Evolutionary conservation across 1,284 basidiomycete genomes (phyloP).

Genomic region (Sanghuangporus baumii): DNA sequence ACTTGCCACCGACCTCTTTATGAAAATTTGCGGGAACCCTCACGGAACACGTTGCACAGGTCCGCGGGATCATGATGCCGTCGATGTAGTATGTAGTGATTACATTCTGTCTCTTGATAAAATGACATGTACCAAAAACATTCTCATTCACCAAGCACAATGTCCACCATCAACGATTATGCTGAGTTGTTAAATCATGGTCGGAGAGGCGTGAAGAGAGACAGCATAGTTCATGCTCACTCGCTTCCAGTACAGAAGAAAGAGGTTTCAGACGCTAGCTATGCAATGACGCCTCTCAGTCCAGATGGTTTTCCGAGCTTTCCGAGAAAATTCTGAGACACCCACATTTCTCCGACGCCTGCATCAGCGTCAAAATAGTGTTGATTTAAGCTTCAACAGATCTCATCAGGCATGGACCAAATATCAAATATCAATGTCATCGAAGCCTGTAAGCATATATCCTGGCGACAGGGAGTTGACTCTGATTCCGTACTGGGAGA

Average conservation of each 20-base stretch:
- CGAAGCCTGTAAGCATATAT: slow-evolving; percentile 57
- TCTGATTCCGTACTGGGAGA: slow-evolving; percentile 63
- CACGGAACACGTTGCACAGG: too few species aligned
- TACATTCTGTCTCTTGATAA: too few species aligned
- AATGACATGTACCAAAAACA: too few species aligned
- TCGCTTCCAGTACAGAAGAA: slow-evolving; percentile 72
- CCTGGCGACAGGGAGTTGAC: slow-evolving; percentile 74
- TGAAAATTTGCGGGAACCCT: too few species aligned
- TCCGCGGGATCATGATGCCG: too few species aligned
- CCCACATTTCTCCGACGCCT: slow-evolving; percentile 84
- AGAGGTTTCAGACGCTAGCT: slow-evolving; percentile 74
- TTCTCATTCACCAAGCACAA: slow-evolving; percentile 50
- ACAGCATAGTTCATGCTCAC: slow-evolving; percentile 33
- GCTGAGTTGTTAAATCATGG: slow-evolving; percentile 29
- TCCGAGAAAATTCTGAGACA: slow-evolving; percentile 66
- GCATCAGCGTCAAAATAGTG: slow-evolving; percentile 46
- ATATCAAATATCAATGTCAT: neutral
- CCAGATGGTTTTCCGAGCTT: slow-evolving; percentile 76
- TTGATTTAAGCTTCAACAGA: slow-evolving; percentile 47
- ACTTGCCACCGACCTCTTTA: too few species aligned
- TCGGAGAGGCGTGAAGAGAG: neutral
- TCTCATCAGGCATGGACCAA: slow-evolving; percentile 10
- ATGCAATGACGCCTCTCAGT: slow-evolving; percentile 69
- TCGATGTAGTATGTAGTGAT: too few species aligned
- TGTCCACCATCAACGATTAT: slow-evolving; percentile 70